A percentile compares a stretch with the other conserved stretches of the same genome.
Evolutionary conservation across 2,329 filamentous ascomycete genomes (phyloP).

Genomic region (Hypoxylon sp.): DNA sequence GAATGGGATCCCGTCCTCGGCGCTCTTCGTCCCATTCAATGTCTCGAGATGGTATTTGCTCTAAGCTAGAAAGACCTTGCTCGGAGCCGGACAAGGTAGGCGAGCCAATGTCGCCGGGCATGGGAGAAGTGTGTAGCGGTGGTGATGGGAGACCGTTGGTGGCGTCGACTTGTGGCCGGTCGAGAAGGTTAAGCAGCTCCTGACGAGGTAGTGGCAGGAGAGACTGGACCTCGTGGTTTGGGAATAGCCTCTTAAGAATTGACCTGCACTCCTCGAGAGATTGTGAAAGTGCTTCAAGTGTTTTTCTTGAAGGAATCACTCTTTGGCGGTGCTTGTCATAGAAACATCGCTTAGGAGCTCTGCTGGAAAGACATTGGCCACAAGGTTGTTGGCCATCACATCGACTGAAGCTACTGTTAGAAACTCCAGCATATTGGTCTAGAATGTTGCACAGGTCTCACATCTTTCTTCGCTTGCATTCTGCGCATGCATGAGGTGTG

Average conservation of each 20-base stretch:
- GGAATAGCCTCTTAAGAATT: constrained; percentile 69
- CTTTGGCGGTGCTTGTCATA: constrained; percentile 83
- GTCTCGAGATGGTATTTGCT: constrained; percentile 73
- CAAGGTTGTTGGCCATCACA: constrained; percentile 85
- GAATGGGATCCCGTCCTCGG: constrained; percentile 62
- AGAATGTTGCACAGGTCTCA: constrained; percentile 43
- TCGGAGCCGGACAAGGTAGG: constrained; percentile 61
- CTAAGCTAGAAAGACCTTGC: constrained; percentile 61
- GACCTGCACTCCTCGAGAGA: constrained; percentile 71
- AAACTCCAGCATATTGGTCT: constrained; percentile 8
- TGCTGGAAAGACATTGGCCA: constrained; percentile 82
- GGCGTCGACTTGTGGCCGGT: constrained; percentile 54
- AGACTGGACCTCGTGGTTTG: constrained; percentile 61
- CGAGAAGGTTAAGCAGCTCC: constrained; percentile 66
- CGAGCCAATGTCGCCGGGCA: constrained; percentile 58
- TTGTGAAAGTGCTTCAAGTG: constrained; percentile 70
- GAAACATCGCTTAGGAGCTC: constrained; percentile 79
- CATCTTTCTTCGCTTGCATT: constrained; percentile 80
- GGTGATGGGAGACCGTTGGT: constrained; percentile 60
- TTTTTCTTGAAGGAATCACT: constrained; percentile 79
- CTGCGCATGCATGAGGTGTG: constrained; percentile 54
- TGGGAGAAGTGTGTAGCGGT: constrained; percentile 59
- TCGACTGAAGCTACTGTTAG: constrained; percentile 56
- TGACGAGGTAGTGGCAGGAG: constrained; percentile 64
- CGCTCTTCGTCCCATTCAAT: constrained; percentile 73